A percentile compares a stretch with the other conserved stretches of the same genome.
phyloP scores from a whole-genome alignment of 176 grass and related monocot genomes.

The Carex pumila region DNA sequence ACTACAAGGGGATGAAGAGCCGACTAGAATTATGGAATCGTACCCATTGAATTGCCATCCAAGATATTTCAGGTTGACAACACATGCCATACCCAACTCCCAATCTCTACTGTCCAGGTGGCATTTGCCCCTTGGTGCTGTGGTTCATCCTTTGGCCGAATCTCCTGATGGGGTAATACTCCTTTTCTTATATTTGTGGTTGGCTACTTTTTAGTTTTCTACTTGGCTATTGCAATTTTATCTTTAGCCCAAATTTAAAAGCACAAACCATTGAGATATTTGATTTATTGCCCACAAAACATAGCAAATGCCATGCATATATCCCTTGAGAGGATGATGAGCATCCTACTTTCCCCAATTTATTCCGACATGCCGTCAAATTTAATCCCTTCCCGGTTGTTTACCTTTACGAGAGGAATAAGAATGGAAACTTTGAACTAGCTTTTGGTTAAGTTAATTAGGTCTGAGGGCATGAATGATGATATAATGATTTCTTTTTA shows the following conservation, averaged over 20 bases:
- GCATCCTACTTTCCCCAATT: neutral
- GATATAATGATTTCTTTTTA: neutral
- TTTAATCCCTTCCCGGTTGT: neutral
- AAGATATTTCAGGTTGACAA: slow-evolving; percentile 83
- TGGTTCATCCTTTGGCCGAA: slow-evolving; percentile 81
- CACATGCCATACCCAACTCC: slow-evolving; percentile 69
- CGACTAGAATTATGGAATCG: slow-evolving; percentile 44
- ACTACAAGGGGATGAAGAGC: slow-evolving; percentile 63
- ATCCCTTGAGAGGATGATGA: neutral
- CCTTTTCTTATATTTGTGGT: neutral
- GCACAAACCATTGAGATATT: neutral
- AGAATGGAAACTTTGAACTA: neutral
- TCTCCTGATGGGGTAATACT: slow-evolving; percentile 88
- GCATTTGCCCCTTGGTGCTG: slow-evolving; percentile 89
- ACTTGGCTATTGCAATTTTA: neutral
- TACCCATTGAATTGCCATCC: slow-evolving; percentile 84
- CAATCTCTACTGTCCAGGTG: slow-evolving; percentile 84
- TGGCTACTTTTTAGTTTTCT: neutral
- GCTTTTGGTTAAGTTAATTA: neutral
- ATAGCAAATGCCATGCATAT: neutral
- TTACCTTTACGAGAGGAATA: neutral
- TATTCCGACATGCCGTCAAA: neutral
- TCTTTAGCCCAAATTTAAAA: neutral
- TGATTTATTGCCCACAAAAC: neutral
- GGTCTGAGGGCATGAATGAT: neutral